These are phyloP conservation scores for Graphiopsis chlorocephala DNA, from an alignment of 2,329 filamentous ascomycete genomes.

Conservation along the genomic window DNA sequence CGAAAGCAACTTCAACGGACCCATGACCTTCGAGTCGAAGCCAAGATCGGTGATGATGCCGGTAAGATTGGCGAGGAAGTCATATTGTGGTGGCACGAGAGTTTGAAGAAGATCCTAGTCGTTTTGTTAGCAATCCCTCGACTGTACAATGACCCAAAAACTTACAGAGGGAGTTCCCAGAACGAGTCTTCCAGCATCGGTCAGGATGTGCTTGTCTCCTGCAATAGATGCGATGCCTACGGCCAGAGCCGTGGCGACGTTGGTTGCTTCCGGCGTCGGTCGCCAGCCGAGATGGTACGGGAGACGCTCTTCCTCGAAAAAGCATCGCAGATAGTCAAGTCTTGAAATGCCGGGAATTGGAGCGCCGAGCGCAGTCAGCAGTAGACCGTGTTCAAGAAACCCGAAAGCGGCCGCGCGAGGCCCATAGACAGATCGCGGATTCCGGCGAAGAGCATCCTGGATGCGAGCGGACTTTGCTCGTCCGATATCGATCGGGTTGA, in stretches of 20 bases:
- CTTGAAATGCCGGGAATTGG: background rate
- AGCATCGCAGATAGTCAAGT: background rate
- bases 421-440: background rate
- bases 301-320: background rate
- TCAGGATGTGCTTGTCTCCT: background rate
- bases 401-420: background rate
- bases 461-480: background rate
- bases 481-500: background rate
- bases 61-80: background rate
- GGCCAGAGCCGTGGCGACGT: background rate
- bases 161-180: background rate
- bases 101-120: background rate
- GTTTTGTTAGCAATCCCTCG: background rate
- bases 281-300: constrained; percentile 1
- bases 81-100: background rate
- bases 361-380: background rate
- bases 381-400: background rate
- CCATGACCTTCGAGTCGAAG: background rate
- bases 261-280: background rate
- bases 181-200: background rate
- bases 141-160: background rate
- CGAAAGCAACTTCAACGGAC: background rate
- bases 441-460: background rate
- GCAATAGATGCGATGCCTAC: background rate
- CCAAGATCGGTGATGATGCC: background rate